Conservation (phyloP, 106 monocot species). For the Xerophyta viscosa region DNA sequence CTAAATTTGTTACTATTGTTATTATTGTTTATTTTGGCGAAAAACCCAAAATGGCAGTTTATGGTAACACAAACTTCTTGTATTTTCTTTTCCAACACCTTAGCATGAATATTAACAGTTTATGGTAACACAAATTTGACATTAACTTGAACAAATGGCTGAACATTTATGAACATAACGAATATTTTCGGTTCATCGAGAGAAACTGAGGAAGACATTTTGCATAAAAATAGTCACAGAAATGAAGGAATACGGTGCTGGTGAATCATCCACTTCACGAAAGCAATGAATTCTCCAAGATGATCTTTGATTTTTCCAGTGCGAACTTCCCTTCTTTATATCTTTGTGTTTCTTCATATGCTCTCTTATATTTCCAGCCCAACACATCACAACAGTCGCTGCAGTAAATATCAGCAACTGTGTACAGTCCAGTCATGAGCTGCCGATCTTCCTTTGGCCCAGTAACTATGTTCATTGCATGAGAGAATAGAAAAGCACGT, state of each 20-base stretch:
- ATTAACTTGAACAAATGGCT: background rate
- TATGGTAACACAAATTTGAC: too few relatives aligned
- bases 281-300: conserved; percentile 77
- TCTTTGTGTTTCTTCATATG: conserved; percentile 71
- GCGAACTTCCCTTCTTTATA: conserved; percentile 92
- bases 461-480: conserved; percentile 66
- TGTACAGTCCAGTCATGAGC: conserved; percentile 78
- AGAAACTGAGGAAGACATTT: background rate
- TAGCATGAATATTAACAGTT: too few relatives aligned
- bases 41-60: too few relatives aligned
- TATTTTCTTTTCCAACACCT: too few relatives aligned
- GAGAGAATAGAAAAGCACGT: conserved; percentile 80
- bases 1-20: too few relatives aligned
- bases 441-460: conserved; percentile 78
- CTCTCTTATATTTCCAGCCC: conserved; percentile 78
- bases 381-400: conserved; percentile 64
- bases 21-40: too few relatives aligned
- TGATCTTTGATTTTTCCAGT: conserved; percentile 75
- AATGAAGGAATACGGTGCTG: too few relatives aligned
- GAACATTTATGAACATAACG: background rate
- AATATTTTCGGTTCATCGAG: background rate
- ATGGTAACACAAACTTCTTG: too few relatives aligned
- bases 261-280: too few relatives aligned
- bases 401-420: conserved; percentile 81
- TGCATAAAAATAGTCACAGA: background rate